Conservation (phyloP, 345 rosid genomes). For the Noccaea caerulescens region DNA sequence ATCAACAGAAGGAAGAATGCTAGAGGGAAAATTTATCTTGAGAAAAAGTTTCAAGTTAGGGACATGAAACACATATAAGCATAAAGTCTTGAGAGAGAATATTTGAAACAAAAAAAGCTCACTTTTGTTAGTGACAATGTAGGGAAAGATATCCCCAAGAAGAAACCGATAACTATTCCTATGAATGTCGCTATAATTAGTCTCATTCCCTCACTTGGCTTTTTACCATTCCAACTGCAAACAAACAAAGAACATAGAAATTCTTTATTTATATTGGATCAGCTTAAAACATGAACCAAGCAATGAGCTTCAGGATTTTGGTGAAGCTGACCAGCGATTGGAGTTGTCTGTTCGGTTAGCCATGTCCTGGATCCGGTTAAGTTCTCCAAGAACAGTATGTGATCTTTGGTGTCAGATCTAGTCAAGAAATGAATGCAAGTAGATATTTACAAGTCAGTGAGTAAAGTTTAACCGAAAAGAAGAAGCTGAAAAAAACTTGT, state of each 20-base stretch:
- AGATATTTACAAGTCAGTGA: constrained; percentile 14
- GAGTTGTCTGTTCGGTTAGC: constrained; percentile 42
- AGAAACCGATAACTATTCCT: constrained; percentile 78
- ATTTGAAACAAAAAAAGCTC: constrained; percentile 27
- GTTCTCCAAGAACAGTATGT: constrained; percentile 27
- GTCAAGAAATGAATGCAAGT: constrained; percentile 15
- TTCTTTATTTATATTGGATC: not conserved
- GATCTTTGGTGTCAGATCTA: constrained; percentile 36
- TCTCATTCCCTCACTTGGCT: constrained; percentile 73
- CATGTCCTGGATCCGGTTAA: constrained; percentile 39
- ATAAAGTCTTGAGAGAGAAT: constrained; percentile 25
- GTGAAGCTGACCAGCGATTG: constrained; percentile 35
- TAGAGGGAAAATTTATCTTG: constrained; percentile 70
- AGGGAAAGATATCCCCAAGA: constrained; percentile 81
- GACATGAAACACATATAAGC: constrained; percentile 25
- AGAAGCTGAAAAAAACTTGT: not conserved
- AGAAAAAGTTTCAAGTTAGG: constrained; percentile 2
- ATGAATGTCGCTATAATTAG: constrained; percentile 63
- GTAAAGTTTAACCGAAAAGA: constrained; percentile 10
- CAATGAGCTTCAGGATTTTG: constrained; percentile 16
- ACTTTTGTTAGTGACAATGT: constrained; percentile 64
- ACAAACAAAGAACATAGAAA: constrained; percentile 8
- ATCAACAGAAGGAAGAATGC: constrained; percentile 65
- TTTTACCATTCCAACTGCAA: constrained; percentile 63
- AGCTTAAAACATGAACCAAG: constrained; percentile 7